Evolutionary conservation across 257 asterid genomes (phyloP).

Genomic region (Verbascum thapsus): DNA sequence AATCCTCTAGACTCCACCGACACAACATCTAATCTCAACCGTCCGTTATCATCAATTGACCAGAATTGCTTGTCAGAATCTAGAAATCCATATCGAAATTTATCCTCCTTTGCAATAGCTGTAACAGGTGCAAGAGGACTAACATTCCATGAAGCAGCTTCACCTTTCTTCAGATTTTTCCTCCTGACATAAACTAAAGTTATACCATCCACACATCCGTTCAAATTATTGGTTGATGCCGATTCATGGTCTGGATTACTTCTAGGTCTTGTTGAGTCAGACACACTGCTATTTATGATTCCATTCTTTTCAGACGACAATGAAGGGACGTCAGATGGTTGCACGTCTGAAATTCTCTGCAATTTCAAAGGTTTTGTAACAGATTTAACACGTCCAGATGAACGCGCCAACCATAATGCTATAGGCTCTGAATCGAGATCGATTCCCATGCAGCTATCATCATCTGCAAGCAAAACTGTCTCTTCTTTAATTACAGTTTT

Average conservation of each 20-base stretch:
- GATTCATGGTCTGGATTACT: slow-evolving; percentile 29
- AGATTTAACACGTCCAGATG: slow-evolving; percentile 61
- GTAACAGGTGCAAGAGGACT: slow-evolving; percentile 16
- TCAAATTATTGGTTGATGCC: slow-evolving; percentile 32
- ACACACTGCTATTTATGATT: slow-evolving; percentile 28
- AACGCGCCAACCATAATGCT: slow-evolving; percentile 70
- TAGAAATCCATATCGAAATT: slow-evolving; percentile 24
- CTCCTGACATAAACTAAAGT: slow-evolving; percentile 60
- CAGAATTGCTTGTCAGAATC: slow-evolving; percentile 33
- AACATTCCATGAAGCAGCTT: slow-evolving; percentile 25
- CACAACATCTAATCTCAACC: slow-evolving; percentile 35
- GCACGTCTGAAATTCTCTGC: slow-evolving; percentile 37
- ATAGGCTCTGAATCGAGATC: slow-evolving; percentile 73
- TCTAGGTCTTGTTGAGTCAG: slow-evolving; percentile 31
- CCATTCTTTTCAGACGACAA: slow-evolving; percentile 33
- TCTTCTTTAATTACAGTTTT: slow-evolving; percentile 31
- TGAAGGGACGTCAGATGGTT: slow-evolving; percentile 38
- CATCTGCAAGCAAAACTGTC: slow-evolving; percentile 33
- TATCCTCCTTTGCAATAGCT: slow-evolving; percentile 5
- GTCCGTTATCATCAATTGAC: slow-evolving; percentile 40
- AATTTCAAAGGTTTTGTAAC: slow-evolving; percentile 46
- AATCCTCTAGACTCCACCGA: slow-evolving; percentile 36
- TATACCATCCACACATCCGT: slow-evolving; percentile 34
- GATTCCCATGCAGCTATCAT: slow-evolving; percentile 38
- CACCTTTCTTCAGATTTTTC: slow-evolving; percentile 40